Conservation (phyloP, 2,329 filamentous ascomycete genomes). For the Aureobasidium subglaciale region DNA sequence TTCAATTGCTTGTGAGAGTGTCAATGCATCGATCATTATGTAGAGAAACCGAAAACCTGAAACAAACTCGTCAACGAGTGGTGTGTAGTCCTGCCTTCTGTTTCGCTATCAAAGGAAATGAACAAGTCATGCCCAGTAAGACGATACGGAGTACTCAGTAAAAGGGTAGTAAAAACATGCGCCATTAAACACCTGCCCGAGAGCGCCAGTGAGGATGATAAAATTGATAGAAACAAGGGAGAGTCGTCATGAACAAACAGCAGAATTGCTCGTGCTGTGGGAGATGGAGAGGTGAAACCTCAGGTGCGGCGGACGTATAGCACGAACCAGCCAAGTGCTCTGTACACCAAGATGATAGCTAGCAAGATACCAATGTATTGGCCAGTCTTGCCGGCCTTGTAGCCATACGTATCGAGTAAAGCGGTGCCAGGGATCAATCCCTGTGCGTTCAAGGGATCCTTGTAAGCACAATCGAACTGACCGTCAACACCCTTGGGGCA, state of each 20-base stretch:
- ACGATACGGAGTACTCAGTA: too few relatives aligned
- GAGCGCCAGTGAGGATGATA: not conserved
- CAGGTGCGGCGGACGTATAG: conserved; percentile 37
- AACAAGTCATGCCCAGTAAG: too few relatives aligned
- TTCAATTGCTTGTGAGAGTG: not conserved
- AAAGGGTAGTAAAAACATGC: not conserved
- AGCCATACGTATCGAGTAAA: conserved; percentile 65
- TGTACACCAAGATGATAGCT: conserved; percentile 66
- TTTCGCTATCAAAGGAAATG: not conserved
- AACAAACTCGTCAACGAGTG: not conserved
- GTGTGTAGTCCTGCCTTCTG: not conserved
- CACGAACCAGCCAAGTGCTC: conserved; percentile 60
- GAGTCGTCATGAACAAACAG: conserved; percentile 2
- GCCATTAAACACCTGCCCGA: not conserved
- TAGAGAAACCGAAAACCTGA: not conserved
- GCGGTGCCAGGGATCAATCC: conserved; percentile 65
- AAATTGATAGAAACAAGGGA: not conserved
- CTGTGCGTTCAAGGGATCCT: conserved; percentile 52
- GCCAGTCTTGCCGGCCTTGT: conserved; percentile 54
- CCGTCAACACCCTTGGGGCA: conserved; percentile 56
- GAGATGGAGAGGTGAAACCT: not conserved
- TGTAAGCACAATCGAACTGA: conserved; percentile 64
- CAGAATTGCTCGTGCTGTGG: not conserved
- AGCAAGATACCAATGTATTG: conserved; percentile 73
- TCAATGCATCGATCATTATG: conserved; percentile 2